Conservation (phyloP, 345 rosid genomes). For the Passiflora organensis region DNA sequence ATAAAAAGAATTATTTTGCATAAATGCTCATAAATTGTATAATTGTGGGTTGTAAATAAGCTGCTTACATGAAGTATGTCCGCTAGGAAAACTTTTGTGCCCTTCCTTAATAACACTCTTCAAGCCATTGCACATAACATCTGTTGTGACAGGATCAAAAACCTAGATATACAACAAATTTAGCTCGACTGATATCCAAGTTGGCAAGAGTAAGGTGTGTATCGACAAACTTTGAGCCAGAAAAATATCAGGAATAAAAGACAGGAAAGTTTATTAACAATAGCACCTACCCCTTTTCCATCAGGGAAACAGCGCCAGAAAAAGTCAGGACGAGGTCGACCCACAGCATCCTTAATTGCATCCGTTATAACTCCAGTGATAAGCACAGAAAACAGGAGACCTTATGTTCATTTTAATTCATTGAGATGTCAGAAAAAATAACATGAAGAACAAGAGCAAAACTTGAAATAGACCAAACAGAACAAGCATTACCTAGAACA, state of each 20-base stretch:
- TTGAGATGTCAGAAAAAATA: background rate
- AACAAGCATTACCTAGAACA: slow-evolving; percentile 50
- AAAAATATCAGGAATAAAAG: background rate
- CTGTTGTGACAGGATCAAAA: slow-evolving; percentile 49
- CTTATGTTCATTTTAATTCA: slow-evolving; percentile 27
- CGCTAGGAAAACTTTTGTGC: slow-evolving; percentile 94
- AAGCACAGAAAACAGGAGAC: slow-evolving; percentile 72
- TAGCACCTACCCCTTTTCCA: slow-evolving; percentile 63
- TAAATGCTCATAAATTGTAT: background rate
- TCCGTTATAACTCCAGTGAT: slow-evolving; percentile 83
- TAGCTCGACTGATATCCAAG: background rate
- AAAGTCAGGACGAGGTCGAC: slow-evolving; percentile 94
- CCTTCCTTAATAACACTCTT: slow-evolving; percentile 78
- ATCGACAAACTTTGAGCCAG: slow-evolving; percentile 1
- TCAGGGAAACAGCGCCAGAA: slow-evolving; percentile 97
- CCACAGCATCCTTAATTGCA: slow-evolving; percentile 87
- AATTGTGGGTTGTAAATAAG: slow-evolving; percentile 4
- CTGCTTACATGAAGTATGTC: slow-evolving; percentile 84
- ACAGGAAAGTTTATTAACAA: background rate
- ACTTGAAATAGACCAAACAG: slow-evolving; percentile 5
- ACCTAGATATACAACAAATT: slow-evolving; percentile 34
- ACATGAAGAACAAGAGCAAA: slow-evolving; percentile 6
- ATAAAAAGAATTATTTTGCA: background rate
- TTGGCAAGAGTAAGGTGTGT: no score
- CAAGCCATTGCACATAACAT: slow-evolving; percentile 69